phyloP scores from a whole-genome alignment of 1,284 basidiomycete genomes.

The Schizopora paradoxa region DNA sequence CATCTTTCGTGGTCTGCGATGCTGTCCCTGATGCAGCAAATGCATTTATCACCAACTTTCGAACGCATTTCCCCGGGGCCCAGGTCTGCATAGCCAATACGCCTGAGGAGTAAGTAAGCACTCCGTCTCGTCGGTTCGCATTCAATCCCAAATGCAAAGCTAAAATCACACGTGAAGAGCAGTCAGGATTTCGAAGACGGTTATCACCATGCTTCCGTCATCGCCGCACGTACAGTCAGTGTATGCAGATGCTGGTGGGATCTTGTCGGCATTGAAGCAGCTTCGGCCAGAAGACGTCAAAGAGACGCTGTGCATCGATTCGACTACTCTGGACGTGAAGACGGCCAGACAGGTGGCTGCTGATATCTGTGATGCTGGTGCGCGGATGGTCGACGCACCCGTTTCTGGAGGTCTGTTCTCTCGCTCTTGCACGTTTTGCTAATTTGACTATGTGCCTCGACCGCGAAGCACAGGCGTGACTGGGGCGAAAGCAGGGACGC shows the following conservation, averaged over 20 bases:
- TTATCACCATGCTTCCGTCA: conserved; percentile 86
- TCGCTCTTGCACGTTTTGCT: conserved; percentile 1
- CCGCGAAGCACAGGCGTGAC: conserved; percentile 51
- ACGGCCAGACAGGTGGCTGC: conserved; percentile 55
- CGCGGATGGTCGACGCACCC: conserved; percentile 82
- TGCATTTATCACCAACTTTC: conserved; percentile 52
- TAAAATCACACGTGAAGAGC: conserved; percentile 39
- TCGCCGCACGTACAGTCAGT: conserved; percentile 76
- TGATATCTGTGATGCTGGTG: conserved; percentile 52
- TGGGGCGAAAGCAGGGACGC: conserved; percentile 78
- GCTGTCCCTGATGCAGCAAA: conserved; percentile 55
- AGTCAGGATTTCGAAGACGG: conserved; percentile 52
- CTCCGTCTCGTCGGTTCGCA: not conserved
- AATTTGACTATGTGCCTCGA: conserved; percentile 9
- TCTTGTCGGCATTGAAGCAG: conserved; percentile 51
- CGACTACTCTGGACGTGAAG: conserved; percentile 79
- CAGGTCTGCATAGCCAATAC: conserved; percentile 50
- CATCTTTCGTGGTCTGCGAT: conserved; percentile 73
- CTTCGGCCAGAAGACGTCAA: conserved; percentile 36
- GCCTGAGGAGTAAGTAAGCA: conserved; percentile 60
- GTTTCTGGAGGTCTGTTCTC: conserved; percentile 75
- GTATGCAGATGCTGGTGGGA: conserved; percentile 52
- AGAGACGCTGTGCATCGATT: conserved; percentile 75
- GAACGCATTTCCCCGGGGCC: conserved; percentile 49
- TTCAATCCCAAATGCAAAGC: not conserved